Conservation (phyloP, 2,329 filamentous ascomycete genomes). For the Penicillium rolfsii region DNA sequence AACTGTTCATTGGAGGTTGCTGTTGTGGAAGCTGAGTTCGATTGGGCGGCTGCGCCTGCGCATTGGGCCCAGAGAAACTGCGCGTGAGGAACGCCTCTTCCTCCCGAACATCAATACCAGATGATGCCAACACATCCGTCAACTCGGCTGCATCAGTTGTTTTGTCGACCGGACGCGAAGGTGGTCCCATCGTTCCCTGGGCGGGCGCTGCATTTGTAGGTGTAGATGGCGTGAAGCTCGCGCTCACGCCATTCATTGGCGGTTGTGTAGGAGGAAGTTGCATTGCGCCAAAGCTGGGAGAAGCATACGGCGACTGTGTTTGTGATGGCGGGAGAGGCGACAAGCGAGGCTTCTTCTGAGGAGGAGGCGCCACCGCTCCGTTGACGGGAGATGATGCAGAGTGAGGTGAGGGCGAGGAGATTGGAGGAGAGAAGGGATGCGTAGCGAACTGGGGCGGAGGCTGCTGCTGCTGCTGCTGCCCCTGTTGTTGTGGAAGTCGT, state of each 20-base stretch:
- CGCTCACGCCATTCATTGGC: conserved; percentile 46
- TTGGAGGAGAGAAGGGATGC: conserved; percentile 65
- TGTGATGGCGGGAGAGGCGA: conserved; percentile 69
- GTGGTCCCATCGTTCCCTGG: conserved; percentile 63
- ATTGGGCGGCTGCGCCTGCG: conserved; percentile 38
- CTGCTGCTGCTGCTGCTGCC: conserved; percentile 29
- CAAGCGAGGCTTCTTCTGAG: conserved; percentile 72
- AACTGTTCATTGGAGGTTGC: conserved; percentile 52
- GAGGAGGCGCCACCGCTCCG: conserved; percentile 61
- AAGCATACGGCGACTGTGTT: conserved; percentile 61
- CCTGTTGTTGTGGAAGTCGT: conserved; percentile 41
- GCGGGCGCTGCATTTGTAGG: conserved; percentile 52
- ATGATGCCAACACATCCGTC: conserved; percentile 80
- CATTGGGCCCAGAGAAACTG: conserved; percentile 50
- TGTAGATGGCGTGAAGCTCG: conserved; percentile 58
- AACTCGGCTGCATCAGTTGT: conserved; percentile 67
- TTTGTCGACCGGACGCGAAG: conserved; percentile 60
- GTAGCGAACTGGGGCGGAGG: conserved; percentile 53
- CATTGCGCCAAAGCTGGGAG: conserved; percentile 59
- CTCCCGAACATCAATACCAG: conserved; percentile 82
- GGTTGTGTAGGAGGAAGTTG: conserved; percentile 47
- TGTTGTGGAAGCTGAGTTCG: conserved; percentile 51
- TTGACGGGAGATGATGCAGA: conserved; percentile 54
- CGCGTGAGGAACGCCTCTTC: conserved; percentile 80
- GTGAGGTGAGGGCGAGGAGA: conserved; percentile 64